These are phyloP conservation scores for Scenedesmus sp. DNA, from an alignment of 163 green algal species.

Conservation along the genomic window DNA sequence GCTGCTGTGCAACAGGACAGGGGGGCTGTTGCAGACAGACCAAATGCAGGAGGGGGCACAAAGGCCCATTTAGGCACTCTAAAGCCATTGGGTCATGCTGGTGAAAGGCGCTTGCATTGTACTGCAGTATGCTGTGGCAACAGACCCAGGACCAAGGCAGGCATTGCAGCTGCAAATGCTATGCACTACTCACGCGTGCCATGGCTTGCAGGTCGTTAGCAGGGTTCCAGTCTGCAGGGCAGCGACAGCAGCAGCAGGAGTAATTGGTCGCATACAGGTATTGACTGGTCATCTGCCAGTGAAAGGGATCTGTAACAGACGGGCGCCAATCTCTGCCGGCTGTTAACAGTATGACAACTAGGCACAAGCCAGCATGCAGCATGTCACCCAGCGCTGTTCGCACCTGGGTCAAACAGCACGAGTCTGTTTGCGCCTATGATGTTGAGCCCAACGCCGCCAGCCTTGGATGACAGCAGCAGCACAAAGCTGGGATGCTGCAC, in stretches of 20 bases:
- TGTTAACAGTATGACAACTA: neutral
- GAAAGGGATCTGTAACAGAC: neutral
- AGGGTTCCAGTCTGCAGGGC: constrained; percentile 83
- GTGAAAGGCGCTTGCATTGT: neutral
- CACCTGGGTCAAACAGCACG: constrained; percentile 85
- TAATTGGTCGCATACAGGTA: too few relatives aligned
- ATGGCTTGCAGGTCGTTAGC: constrained; percentile 87
- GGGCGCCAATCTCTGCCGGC: too few relatives aligned
- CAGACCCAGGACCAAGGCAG: neutral
- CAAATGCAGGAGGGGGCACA: too few relatives aligned
- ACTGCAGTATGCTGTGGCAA: neutral
- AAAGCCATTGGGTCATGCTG: neutral
- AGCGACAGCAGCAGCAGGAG: neutral
- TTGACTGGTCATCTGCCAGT: neutral
- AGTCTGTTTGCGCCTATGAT: constrained; percentile 90
- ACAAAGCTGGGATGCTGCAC: constrained; percentile 54
- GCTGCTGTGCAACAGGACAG: neutral
- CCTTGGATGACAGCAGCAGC: constrained; percentile 78
- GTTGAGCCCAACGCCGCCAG: constrained; percentile 88
- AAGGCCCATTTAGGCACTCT: neutral
- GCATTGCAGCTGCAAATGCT: neutral
- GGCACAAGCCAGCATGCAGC: neutral
- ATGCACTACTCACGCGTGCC: constrained; percentile 73
- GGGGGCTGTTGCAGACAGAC: too few relatives aligned
- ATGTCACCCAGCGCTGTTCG: neutral